These are phyloP conservation scores for Fusarium penzigii DNA, from an alignment of 2,329 filamentous ascomycete genomes.

Conservation along the genomic window DNA sequence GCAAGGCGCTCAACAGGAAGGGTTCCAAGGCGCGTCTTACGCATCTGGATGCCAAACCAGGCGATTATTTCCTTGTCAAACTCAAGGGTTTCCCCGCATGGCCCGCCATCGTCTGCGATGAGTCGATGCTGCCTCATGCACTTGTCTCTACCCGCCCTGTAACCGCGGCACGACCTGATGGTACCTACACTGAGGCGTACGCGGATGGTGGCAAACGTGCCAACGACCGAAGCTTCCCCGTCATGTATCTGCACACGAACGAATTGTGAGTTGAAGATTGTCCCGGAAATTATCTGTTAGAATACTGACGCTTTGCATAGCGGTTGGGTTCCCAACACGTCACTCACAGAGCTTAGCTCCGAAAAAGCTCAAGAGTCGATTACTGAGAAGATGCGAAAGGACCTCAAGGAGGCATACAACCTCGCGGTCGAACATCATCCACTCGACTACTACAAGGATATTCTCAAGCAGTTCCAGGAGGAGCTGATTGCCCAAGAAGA, in stretches of 20 bases:
- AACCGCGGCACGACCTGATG: slow-evolving; percentile 78
- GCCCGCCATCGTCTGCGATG: slow-evolving; percentile 92
- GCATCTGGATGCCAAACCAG: slow-evolving; percentile 80
- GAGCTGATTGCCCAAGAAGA: slow-evolving; percentile 59
- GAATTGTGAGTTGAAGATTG: slow-evolving; percentile 77
- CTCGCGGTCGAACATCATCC: slow-evolving; percentile 78
- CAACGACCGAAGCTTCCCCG: slow-evolving; percentile 82
- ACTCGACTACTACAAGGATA: slow-evolving; percentile 78
- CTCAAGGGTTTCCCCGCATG: slow-evolving; percentile 94
- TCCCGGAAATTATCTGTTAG: background rate
- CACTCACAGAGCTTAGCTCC: slow-evolving; percentile 74
- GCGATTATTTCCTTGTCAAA: slow-evolving; percentile 88
- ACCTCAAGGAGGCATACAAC: slow-evolving; percentile 74
- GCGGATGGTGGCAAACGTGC: slow-evolving; percentile 84
- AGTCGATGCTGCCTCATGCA: slow-evolving; percentile 84
- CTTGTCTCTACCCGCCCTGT: slow-evolving; percentile 80
- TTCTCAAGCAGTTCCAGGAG: slow-evolving; percentile 71
- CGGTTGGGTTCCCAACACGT: slow-evolving; percentile 87
- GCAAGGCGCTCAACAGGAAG: slow-evolving; percentile 84
- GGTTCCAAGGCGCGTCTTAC: slow-evolving; percentile 72
- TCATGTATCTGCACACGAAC: slow-evolving; percentile 94
- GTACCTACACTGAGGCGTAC: slow-evolving; percentile 84
- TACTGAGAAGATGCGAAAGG: slow-evolving; percentile 78
- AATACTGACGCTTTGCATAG: slow-evolving; percentile 47
- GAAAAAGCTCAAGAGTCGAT: slow-evolving; percentile 68